Base-by-base conservation (phyloP, 352 stramenopile genomes). In the Thraustotheca clavata region DNA sequence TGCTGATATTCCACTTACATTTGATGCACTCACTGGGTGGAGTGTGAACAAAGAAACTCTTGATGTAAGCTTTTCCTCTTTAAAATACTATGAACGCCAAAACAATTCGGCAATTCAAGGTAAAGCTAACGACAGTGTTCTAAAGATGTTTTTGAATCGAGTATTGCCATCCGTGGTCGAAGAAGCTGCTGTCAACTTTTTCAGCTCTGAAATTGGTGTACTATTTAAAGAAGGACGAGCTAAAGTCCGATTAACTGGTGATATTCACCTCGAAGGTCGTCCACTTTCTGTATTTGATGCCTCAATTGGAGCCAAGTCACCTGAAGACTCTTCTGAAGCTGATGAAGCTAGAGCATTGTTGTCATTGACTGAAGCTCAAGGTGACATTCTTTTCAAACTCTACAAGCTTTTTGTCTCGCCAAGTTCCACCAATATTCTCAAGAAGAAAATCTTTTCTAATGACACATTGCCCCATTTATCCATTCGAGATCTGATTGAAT, bases 121-220 rank as follows among this genome's bases (percentile, higher is more conserved):
- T 3, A 80, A 77, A 11, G 78, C 87, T 27, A 77, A 91, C 63
- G 81, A 91, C 67, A 88, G 73, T 11, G 76, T 91, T 18, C 85
- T 91, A 70, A 88, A 87, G 69, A 73, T 87, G 59, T 88, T 91
- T 20, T 86, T 91, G 41, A 91, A 91, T 43, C 73, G 78, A 0
- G 68, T 91, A 65, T 49, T 91, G 16, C 81, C 81, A 12, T 76
- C 71, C 1, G 69, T 91, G 9, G 81, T 91, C 22, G 70, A 75
- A 8, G 65, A 83, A 14, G 81, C 81, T 0, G 77, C 71, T 20
- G 76, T 87, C 57, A 74, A 77, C 31, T 36, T 91, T 29, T 72
- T 91, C 26, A 86, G 77, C 40, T 72, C 77, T 0, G 81, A 91
- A 46, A 52, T 91, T 1, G 81, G 81, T 0, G 77, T 74, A 14